phyloP scores from a whole-genome alignment of 306 rosid genomes.

The Dryas octopetala region DNA sequence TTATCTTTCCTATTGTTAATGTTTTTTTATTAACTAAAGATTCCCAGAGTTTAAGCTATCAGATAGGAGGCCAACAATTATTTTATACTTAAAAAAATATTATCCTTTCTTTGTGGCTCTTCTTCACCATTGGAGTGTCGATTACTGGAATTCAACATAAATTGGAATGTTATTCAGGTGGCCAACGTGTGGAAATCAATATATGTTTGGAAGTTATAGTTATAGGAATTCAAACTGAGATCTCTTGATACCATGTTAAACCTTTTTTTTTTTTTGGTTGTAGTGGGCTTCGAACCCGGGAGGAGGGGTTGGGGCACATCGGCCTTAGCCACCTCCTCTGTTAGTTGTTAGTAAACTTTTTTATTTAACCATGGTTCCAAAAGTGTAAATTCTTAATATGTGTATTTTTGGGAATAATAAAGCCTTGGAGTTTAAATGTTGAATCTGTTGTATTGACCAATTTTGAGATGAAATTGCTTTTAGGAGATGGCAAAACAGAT shows the following conservation, averaged over 20 bases:
- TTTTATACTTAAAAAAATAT: too few relatives aligned
- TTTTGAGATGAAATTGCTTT: constrained; percentile 7
- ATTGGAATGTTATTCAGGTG: too few relatives aligned
- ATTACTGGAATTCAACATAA: too few relatives aligned
- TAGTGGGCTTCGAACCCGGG: too few relatives aligned
- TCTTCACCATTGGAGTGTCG: too few relatives aligned
- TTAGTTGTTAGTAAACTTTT: too few relatives aligned
- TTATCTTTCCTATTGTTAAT: neutral
- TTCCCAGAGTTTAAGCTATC: neutral
- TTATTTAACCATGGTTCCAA: neutral
- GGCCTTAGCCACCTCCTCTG: too few relatives aligned
- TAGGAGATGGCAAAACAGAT: neutral
- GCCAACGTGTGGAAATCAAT: neutral
- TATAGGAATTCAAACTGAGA: neutral
- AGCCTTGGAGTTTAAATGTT: constrained; percentile 1
- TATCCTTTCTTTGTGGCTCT: too few relatives aligned
- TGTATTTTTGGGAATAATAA: neutral
- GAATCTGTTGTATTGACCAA: neutral
- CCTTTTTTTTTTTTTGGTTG: neutral
- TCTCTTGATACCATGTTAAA: neutral
- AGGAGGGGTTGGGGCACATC: too few relatives aligned
- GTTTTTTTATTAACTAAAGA: neutral
- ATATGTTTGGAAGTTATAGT: neutral
- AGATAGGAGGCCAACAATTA: too few relatives aligned
- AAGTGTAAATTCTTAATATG: neutral